A percentile compares a stretch with the other conserved stretches of the same genome.
These are phyloP conservation scores for Coccomyxa sp. DNA, from an alignment of 139 green algal genomes.

Conservation along the genomic window DNA sequence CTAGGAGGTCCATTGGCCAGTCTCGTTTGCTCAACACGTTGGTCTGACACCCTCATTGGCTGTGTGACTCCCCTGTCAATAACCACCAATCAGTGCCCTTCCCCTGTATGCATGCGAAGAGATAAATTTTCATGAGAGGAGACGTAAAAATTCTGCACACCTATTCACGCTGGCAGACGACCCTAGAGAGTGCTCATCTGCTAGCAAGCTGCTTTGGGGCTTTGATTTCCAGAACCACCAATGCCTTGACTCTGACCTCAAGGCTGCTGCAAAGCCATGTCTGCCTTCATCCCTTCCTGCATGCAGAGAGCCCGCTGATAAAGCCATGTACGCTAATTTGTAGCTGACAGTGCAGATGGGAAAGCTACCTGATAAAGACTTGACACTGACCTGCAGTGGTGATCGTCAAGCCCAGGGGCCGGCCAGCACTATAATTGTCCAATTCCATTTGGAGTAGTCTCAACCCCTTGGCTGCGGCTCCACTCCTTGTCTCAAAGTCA, in stretches of 20 bases:
- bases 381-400: not conserved
- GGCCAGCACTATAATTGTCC: constrained; percentile 9
- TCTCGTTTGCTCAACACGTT: no score
- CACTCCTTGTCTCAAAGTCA: constrained; percentile 32
- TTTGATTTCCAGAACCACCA: not conserved
- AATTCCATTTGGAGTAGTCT: constrained; percentile 31
- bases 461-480: constrained; percentile 17
- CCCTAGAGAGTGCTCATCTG: not conserved
- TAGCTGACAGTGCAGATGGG: not conserved
- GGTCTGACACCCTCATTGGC: no score
- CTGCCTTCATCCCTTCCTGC: not conserved
- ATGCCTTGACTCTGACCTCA: not conserved
- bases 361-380: not conserved
- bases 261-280: not conserved
- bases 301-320: not conserved
- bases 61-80: no score
- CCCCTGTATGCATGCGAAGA: no score
- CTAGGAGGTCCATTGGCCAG: no score
- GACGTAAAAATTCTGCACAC: no score
- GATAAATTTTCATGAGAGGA: no score
- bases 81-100: no score
- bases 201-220: not conserved
- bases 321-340: not conserved
- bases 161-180: no score
- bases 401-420: constrained; percentile 15